A percentile compares a stretch with the other conserved stretches of the same genome.
Evolutionary conservation across 2,329 filamentous ascomycete genomes (phyloP).

Genomic region (Zasmidium angulare): DNA sequence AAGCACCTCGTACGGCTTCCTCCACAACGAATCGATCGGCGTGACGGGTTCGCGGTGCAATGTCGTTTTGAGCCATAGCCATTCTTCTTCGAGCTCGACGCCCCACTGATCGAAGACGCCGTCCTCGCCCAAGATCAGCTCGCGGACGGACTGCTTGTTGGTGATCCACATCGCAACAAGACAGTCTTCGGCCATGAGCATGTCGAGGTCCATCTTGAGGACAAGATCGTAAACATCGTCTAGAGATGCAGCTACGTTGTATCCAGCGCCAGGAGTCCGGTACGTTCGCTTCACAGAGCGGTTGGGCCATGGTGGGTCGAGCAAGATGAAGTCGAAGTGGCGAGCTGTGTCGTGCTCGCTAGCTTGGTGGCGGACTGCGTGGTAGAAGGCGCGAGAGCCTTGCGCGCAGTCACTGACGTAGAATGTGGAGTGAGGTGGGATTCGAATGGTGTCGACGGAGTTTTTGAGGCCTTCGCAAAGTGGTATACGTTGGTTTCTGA

Average conservation of each 20-base stretch:
- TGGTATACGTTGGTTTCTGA: background rate
- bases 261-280: constrained; percentile 32
- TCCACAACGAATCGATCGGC: constrained; percentile 60
- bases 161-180: constrained; percentile 76
- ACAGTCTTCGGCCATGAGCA: constrained; percentile 54
- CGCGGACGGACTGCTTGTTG: constrained; percentile 62
- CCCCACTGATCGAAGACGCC: constrained; percentile 69
- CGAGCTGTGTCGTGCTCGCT: constrained; percentile 44
- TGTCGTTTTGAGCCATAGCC: constrained; percentile 78
- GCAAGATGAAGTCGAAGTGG: constrained; percentile 65
- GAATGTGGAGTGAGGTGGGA: constrained; percentile 53
- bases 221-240: constrained; percentile 47
- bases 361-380: constrained; percentile 38
- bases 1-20: constrained; percentile 75
- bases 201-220: constrained; percentile 48
- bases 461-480: background rate
- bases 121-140: constrained; percentile 54
- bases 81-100: constrained; percentile 65
- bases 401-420: constrained; percentile 50
- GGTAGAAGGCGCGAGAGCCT: constrained; percentile 36
- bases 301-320: constrained; percentile 83
- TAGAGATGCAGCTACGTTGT: constrained; percentile 42
- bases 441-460: constrained; percentile 19
- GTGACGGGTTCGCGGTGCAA: constrained; percentile 63
- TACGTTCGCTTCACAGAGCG: constrained; percentile 66